Evolutionary conservation across 345 rosid genomes (phyloP).

Genomic region (Moricandia arvensis): DNA sequence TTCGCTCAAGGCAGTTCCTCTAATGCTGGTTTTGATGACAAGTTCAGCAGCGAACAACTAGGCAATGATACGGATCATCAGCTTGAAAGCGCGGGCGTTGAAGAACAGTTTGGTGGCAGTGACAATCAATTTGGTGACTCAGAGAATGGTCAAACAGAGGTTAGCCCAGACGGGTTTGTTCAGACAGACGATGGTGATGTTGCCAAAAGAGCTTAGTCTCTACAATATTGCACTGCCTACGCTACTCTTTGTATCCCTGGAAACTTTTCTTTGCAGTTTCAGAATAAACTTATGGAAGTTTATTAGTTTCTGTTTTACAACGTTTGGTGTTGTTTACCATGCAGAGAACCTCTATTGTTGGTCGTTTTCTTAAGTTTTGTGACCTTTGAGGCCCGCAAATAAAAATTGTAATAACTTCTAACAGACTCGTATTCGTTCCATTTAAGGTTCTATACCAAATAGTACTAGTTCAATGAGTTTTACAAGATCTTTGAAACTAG

Average conservation of each 20-base stretch:
- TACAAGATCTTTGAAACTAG: constrained; percentile 44
- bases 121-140: constrained; percentile 40
- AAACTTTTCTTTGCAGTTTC: constrained; percentile 24
- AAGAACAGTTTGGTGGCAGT: constrained; percentile 32
- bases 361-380: constrained; percentile 2
- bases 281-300: constrained; percentile 14
- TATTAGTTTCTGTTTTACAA: not conserved
- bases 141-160: constrained; percentile 31
- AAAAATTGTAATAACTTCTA: constrained; percentile 10
- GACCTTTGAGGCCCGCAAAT: constrained; percentile 14
- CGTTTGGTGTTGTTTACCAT: constrained; percentile 16
- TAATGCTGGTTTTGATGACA: constrained; percentile 34
- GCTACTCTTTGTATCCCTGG: constrained; percentile 7
- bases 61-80: constrained; percentile 28
- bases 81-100: constrained; percentile 2
- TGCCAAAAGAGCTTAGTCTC: constrained; percentile 62
- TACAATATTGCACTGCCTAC: not conserved
- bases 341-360: constrained; percentile 21
- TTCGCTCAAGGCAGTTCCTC: constrained; percentile 39
- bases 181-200: constrained; percentile 48
- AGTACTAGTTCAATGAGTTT: not conserved
- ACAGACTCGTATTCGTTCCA: not conserved
- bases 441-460: not conserved
- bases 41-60: constrained; percentile 27
- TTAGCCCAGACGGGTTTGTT: constrained; percentile 35